Evolutionary conservation across 73 alveolate genomes (phyloP).

Genomic region (Paramecium sonneborni): DNA sequence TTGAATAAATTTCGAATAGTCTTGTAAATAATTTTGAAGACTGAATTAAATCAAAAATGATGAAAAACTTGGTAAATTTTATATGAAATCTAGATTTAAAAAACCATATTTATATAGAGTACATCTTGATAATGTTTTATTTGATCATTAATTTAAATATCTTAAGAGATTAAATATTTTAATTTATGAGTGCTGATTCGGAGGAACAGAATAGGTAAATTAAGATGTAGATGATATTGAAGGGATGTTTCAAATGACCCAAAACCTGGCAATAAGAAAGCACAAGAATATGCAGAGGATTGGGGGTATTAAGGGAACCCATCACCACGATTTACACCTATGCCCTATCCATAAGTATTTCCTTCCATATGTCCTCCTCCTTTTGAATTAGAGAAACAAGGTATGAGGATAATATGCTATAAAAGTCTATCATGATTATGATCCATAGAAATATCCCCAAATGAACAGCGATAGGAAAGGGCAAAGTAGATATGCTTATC

Average conservation of each 20-base stretch:
- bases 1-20: too few species aligned
- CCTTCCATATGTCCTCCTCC: conserved; percentile 8
- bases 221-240: background rate
- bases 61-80: too few species aligned
- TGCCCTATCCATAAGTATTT: background rate
- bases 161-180: background rate
- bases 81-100: background rate
- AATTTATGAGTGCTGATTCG: conserved; percentile 19
- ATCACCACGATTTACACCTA: conserved; percentile 39
- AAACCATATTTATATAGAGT: background rate
- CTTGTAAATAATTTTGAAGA: too few species aligned
- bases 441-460: background rate
- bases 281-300: conserved; percentile 3
- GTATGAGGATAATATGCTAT: background rate
- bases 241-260: conserved; percentile 45
- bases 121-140: background rate
- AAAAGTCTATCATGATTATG: background rate
- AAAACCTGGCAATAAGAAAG: background rate
- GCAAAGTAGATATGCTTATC: conserved; percentile 21
- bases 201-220: conserved; percentile 17
- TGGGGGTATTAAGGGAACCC: conserved; percentile 41
- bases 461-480: conserved; percentile 42
- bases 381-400: background rate
- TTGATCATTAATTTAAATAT: background rate
- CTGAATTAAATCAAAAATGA: too few species aligned